These are phyloP conservation scores for Collybiopsis confluens DNA, from an alignment of 768 basidiomycete species.

Conservation along the genomic window DNA sequence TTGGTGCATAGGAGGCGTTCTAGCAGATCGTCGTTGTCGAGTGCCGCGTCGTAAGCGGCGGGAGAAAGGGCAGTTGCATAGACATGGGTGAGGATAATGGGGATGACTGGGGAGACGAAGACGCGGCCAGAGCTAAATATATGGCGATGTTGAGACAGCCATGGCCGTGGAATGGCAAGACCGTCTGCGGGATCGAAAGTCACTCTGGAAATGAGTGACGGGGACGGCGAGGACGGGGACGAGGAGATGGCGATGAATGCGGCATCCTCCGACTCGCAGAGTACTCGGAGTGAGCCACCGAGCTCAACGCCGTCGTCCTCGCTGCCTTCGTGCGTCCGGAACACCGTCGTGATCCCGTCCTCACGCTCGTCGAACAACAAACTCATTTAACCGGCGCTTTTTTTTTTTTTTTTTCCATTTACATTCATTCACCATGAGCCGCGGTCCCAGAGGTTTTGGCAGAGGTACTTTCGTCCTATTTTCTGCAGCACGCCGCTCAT, in stretches of 20 bases:
- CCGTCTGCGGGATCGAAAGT: constrained; percentile 12
- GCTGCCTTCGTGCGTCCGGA: constrained; percentile 17
- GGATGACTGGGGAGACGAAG: constrained; percentile 23
- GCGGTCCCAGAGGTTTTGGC: constrained; percentile 49
- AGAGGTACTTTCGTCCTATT: constrained; percentile 31
- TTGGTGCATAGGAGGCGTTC: constrained; percentile 40
- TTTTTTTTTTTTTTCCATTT: not conserved
- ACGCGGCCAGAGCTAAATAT: constrained; percentile 25
- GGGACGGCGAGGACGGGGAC: no score
- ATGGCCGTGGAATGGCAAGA: constrained; percentile 37
- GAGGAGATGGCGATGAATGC: no score
- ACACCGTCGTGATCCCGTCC: constrained; percentile 22
- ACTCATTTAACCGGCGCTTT: no score
- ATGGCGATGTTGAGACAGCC: constrained; percentile 30
- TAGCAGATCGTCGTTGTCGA: constrained; percentile 27
- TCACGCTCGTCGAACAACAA: constrained; percentile 27
- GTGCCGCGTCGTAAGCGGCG: constrained; percentile 43
- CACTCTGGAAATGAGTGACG: no score
- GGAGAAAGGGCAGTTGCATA: constrained; percentile 47
- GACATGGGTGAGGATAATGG: constrained; percentile 43
- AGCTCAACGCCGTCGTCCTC: constrained; percentile 20
- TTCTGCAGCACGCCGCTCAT: not conserved
- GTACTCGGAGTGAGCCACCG: no score
- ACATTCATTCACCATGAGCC: constrained; percentile 42
- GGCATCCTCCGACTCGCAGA: no score